These are phyloP conservation scores for Xylaria sp. DNA, from an alignment of 2,329 filamentous ascomycete species.

Conservation along the genomic window DNA sequence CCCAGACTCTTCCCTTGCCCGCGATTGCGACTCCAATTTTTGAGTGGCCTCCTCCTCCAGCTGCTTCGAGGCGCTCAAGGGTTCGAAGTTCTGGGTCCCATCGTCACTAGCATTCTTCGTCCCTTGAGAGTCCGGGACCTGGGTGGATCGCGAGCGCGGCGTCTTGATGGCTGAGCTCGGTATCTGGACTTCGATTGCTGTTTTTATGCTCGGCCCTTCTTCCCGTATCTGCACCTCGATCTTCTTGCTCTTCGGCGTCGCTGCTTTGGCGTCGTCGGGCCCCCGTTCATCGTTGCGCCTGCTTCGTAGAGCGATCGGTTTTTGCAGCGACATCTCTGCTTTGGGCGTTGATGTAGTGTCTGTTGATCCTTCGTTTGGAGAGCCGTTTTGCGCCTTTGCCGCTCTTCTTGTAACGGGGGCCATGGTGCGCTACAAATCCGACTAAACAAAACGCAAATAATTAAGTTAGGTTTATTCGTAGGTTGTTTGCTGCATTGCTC, in stretches of 20 bases:
- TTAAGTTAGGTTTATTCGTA: neutral
- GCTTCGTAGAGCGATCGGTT: slow-evolving; percentile 35
- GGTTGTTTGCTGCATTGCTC: neutral
- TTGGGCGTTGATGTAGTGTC: neutral
- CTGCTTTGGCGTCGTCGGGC: slow-evolving; percentile 8
- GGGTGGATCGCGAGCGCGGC: slow-evolving; percentile 32
- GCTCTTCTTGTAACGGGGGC: slow-evolving; percentile 45
- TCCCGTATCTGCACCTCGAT: slow-evolving; percentile 44
- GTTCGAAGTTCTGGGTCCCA: slow-evolving; percentile 34
- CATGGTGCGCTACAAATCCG: slow-evolving; percentile 33
- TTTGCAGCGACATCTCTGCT: slow-evolving; percentile 32
- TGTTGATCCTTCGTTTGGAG: slow-evolving; percentile 10
- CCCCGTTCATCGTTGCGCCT: slow-evolving; percentile 35
- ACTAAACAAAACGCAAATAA: neutral
- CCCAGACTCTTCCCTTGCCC: slow-evolving; percentile 34
- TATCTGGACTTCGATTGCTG: slow-evolving; percentile 44
- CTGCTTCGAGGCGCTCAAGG: slow-evolving; percentile 48
- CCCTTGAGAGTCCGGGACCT: slow-evolving; percentile 44
- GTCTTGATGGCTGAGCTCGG: slow-evolving; percentile 40
- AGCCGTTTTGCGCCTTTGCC: slow-evolving; percentile 33
- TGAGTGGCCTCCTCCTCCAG: slow-evolving; percentile 49
- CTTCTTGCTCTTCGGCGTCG: slow-evolving; percentile 41
- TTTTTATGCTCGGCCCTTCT: slow-evolving; percentile 35
- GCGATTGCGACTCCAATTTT: slow-evolving; percentile 41
- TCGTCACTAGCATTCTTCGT: slow-evolving; percentile 21